phyloP scores from a whole-genome alignment of 2,329 filamentous ascomycete species.

The Arthrobotrys entomopaga region DNA sequence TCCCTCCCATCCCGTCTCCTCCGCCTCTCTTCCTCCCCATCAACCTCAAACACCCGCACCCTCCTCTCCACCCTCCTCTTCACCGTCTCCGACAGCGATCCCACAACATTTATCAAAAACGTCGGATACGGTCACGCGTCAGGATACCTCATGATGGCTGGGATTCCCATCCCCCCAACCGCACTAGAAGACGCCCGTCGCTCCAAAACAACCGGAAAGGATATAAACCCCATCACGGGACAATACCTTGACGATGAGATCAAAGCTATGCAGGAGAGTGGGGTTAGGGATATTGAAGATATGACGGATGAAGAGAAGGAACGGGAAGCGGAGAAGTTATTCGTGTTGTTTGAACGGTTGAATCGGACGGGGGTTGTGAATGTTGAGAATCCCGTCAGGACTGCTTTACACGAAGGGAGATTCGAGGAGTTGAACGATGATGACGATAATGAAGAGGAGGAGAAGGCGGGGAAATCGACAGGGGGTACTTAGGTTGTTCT shows the following conservation, averaged over 20 bases:
- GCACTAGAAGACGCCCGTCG: conserved; percentile 62
- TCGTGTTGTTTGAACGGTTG: conserved; percentile 90
- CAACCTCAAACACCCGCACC: conserved; percentile 76
- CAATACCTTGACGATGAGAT: conserved; percentile 75
- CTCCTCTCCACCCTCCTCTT: conserved; percentile 83
- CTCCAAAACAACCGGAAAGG: conserved; percentile 61
- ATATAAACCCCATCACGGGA: conserved; percentile 86
- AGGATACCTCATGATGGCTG: conserved; percentile 86
- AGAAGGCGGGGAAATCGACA: neutral
- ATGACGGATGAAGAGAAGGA: conserved; percentile 96
- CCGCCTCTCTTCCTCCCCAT: conserved; percentile 77
- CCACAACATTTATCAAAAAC: conserved; percentile 83
- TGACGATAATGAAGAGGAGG: conserved; percentile 29
- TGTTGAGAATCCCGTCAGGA: conserved; percentile 80
- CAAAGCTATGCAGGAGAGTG: conserved; percentile 63
- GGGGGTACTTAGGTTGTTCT: conserved; percentile 10
- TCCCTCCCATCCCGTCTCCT: conserved; percentile 81
- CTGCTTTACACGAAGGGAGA: conserved; percentile 74
- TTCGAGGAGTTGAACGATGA: conserved; percentile 71
- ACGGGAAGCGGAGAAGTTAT: conserved; percentile 85
- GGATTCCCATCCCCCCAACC: conserved; percentile 78
- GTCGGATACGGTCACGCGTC: conserved; percentile 95
- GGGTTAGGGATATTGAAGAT: conserved; percentile 63
- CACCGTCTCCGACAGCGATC: conserved; percentile 83
- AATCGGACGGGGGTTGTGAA: conserved; percentile 79